These are phyloP conservation scores for Mycena galopus DNA, from an alignment of 768 basidiomycete species.

Conservation along the genomic window DNA sequence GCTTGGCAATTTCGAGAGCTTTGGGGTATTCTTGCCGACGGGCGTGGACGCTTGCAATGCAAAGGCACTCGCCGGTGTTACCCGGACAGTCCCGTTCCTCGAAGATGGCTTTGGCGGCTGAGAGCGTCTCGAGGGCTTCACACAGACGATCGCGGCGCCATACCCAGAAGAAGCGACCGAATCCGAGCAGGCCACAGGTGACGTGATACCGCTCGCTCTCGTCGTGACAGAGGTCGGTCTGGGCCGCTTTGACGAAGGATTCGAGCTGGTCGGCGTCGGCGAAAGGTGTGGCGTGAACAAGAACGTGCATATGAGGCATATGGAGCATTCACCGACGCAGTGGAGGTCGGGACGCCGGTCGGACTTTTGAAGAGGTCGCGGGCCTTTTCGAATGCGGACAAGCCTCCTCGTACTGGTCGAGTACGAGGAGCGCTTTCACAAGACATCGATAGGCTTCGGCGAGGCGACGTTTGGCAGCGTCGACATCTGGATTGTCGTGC, in stretches of 20 bases:
- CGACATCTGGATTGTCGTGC: background rate
- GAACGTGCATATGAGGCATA: background rate
- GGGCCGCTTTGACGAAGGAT: background rate
- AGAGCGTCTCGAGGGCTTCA: conserved; percentile 9
- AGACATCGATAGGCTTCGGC: background rate
- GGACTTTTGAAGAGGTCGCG: background rate
- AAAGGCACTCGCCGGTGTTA: conserved; percentile 19
- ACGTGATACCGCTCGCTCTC: background rate
- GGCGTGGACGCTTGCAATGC: conserved; percentile 6
- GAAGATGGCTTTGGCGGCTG: conserved; percentile 20
- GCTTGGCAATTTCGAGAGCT: conserved; percentile 1
- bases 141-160: background rate
- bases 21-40: background rate
- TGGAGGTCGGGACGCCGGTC: background rate
- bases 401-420: background rate
- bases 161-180: background rate
- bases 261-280: too few species aligned
- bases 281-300: background rate
- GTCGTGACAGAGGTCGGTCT: background rate
- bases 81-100: conserved; percentile 14
- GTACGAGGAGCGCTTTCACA: background rate
- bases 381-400: background rate
- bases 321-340: background rate
- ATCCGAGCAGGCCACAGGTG: background rate
- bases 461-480: background rate